phyloP scores from a whole-genome alignment of 169 alveolate genomes.

The Eimeria falciformis region DNA sequence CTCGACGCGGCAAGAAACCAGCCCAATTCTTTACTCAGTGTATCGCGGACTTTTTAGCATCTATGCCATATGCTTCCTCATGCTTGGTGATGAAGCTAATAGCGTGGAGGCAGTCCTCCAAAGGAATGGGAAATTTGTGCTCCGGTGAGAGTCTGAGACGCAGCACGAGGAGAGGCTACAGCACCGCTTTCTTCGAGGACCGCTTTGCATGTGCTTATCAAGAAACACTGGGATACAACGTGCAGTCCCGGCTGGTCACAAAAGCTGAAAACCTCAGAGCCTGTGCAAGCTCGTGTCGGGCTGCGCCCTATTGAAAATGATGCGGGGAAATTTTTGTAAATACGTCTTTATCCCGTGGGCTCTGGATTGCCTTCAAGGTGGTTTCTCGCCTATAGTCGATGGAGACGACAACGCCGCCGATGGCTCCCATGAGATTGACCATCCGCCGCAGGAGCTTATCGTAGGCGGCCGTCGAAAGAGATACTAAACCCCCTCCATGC shows the following conservation, averaged over 20 bases:
- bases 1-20: no score
- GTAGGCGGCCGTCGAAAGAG: conserved; percentile 38
- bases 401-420: conserved; percentile 41
- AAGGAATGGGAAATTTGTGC: conserved; percentile 63
- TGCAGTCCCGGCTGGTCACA: no score
- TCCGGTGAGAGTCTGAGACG: conserved; percentile 71
- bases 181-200: no score
- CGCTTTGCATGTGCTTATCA: no score
- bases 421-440: conserved; percentile 32
- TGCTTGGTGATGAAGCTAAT: conserved; percentile 31
- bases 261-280: no score
- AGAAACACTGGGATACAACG: no score
- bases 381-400: conserved; percentile 72
- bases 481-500: conserved; percentile 74
- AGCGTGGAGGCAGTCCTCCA: conserved; percentile 71
- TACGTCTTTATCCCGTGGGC: no score
- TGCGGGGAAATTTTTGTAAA: no score
- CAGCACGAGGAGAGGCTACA: background rate
- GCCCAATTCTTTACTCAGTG: no score
- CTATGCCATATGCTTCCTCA: conserved; percentile 41
- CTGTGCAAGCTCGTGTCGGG: no score
- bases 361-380: no score
- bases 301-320: no score
- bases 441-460: conserved; percentile 73
- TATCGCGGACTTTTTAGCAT: background rate